Evolutionary conservation across 495 filamentous ascomycete species (phyloP).

Genomic region (Cercophora scortea): DNA sequence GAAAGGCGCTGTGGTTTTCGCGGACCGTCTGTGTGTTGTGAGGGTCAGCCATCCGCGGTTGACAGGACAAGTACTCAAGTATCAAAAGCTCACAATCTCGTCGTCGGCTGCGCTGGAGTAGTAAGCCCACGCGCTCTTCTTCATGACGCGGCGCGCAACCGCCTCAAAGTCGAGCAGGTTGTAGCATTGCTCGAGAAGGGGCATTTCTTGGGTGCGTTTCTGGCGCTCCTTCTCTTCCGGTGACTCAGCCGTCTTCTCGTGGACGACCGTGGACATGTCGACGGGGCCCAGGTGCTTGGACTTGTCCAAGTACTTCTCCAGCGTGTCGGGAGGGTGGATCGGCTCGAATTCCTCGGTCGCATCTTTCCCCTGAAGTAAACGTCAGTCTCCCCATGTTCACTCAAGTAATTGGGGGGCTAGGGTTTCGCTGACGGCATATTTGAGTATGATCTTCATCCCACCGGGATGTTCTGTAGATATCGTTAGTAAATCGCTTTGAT

Average conservation of each 20-base stretch:
- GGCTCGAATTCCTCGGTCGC: slow-evolving; percentile 78
- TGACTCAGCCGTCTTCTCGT: slow-evolving; percentile 59
- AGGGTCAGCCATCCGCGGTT: neutral
- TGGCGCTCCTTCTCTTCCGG: slow-evolving; percentile 72
- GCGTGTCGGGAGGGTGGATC: slow-evolving; percentile 70
- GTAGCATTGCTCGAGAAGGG: slow-evolving; percentile 80
- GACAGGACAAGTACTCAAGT: neutral
- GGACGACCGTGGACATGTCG: slow-evolving; percentile 78
- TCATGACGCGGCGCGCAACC: slow-evolving; percentile 82
- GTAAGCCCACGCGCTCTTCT: slow-evolving; percentile 92
- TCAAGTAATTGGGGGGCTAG: neutral
- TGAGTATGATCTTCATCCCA: slow-evolving; percentile 69
- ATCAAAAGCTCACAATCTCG: slow-evolving; percentile 62
- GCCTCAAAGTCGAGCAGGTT: slow-evolving; percentile 94
- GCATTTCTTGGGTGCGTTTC: slow-evolving; percentile 70
- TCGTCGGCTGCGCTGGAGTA: slow-evolving; percentile 95
- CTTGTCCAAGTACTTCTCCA: slow-evolving; percentile 73
- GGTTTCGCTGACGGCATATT: slow-evolving; percentile 49
- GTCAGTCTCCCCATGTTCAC: slow-evolving; percentile 1
- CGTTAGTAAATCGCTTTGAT: no score
- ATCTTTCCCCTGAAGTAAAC: slow-evolving; percentile 54
- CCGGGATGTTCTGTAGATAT: slow-evolving; percentile 60
- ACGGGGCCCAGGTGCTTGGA: slow-evolving; percentile 87
- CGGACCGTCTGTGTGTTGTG: slow-evolving; percentile 71
- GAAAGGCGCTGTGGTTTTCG: slow-evolving; percentile 93